Evolutionary conservation across 2,329 filamentous ascomycete genomes (phyloP).

Genomic region (Fusarium setosum): DNA sequence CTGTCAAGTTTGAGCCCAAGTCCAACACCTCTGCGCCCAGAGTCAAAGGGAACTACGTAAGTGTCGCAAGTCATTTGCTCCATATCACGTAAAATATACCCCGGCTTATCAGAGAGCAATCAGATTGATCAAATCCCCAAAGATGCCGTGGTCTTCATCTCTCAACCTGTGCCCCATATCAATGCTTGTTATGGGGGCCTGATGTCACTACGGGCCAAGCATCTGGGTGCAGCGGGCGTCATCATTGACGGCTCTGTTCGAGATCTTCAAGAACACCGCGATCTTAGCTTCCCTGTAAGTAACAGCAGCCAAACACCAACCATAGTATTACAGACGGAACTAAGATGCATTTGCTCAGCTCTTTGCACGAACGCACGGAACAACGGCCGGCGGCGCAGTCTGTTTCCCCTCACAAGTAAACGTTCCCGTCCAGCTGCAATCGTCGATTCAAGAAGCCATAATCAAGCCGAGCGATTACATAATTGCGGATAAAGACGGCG

Average conservation of each 20-base stretch:
- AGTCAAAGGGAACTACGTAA: conserved; percentile 17
- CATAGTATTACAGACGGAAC: not conserved
- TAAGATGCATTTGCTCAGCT: not conserved
- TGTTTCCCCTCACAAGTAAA: conserved; percentile 8
- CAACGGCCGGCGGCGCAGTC: conserved; percentile 10
- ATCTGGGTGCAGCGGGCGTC: conserved; percentile 5
- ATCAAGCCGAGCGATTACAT: conserved; percentile 9
- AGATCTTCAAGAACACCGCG: conserved; percentile 31
- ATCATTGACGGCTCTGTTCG: conserved; percentile 22
- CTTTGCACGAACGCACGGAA: conserved; percentile 18
- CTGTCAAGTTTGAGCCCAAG: conserved; percentile 19
- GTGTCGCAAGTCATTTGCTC: not conserved
- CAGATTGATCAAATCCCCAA: conserved; percentile 21
- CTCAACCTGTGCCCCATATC: conserved; percentile 8
- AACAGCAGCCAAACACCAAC: not conserved
- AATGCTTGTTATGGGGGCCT: conserved; percentile 29
- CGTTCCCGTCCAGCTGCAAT: conserved; percentile 21
- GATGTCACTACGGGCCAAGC: conserved; percentile 23
- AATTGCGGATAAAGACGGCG: conserved; percentile 12
- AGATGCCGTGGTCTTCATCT: conserved; percentile 21
- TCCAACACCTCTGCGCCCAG: conserved; percentile 8
- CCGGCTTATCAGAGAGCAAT: not conserved
- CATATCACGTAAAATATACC: not conserved
- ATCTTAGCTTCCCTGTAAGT: conserved; percentile 13
- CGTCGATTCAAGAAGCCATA: not conserved